phyloP scores from a whole-genome alignment of 305 asterid genomes.

The Solanum hybrid region DNA sequence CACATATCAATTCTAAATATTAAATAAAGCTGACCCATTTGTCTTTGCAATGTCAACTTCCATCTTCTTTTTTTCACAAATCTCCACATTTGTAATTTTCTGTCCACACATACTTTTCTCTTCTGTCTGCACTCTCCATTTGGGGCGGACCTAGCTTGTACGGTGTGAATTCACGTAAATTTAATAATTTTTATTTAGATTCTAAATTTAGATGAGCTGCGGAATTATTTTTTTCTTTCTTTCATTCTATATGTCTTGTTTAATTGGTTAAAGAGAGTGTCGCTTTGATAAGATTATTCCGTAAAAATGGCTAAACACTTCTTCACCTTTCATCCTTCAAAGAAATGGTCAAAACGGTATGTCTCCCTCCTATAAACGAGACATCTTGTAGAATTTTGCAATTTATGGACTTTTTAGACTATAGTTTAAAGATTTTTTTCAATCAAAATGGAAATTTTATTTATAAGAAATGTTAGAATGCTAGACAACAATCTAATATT shows the following conservation, averaged over 20 bases:
- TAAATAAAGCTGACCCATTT: background rate
- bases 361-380: no score
- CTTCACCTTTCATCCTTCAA: background rate
- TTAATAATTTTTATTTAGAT: background rate
- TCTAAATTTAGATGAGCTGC: background rate
- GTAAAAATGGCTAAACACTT: background rate
- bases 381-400: background rate
- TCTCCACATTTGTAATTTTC: background rate
- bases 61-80: background rate
- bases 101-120: background rate
- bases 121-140: background rate
- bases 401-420: background rate
- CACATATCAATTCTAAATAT: background rate
- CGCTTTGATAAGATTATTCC: fast-evolving
- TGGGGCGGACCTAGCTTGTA: background rate
- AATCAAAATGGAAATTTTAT: background rate
- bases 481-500: background rate
- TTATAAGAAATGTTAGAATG: background rate
- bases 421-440: background rate
- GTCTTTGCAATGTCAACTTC: background rate
- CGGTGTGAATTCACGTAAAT: background rate
- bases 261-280: background rate
- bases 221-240: no score
- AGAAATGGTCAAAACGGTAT: background rate
- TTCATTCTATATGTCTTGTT: background rate